These are phyloP conservation scores for Nicotiana rustica DNA, from an alignment of 305 asterid species.

Conservation along the genomic window DNA sequence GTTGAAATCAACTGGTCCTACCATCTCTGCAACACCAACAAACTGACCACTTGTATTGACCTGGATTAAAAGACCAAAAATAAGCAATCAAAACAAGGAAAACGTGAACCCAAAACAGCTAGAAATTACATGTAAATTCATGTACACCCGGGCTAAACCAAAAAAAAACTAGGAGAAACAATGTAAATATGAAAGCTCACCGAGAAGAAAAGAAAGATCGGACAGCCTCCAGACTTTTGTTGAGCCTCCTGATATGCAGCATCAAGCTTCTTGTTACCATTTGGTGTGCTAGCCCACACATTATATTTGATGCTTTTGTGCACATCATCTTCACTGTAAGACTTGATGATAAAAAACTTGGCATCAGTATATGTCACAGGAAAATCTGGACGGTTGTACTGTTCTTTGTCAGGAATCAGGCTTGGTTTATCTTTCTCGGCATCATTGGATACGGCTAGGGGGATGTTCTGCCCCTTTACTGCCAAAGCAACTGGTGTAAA, in stretches of 20 bases:
- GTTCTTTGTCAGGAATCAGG: conserved; percentile 50
- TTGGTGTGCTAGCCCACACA: conserved; percentile 88
- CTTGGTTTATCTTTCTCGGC: conserved; percentile 46
- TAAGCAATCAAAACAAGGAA: background rate
- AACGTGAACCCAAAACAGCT: background rate
- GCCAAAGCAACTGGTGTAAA: conserved; percentile 53
- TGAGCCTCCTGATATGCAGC: conserved; percentile 63
- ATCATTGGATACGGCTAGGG: conserved; percentile 45
- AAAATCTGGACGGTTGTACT: conserved; percentile 61
- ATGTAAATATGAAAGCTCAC: conserved; percentile 43
- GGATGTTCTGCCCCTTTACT: conserved; percentile 61
- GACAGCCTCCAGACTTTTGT: conserved; percentile 54
- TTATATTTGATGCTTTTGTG: conserved; percentile 86
- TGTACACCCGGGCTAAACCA: background rate
- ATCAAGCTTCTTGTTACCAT: conserved; percentile 86
- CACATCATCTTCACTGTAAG: conserved; percentile 91
- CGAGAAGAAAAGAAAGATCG: conserved; percentile 70
- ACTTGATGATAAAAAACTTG: conserved; percentile 79
- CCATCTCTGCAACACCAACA: conserved; percentile 86
- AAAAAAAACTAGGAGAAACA: background rate
- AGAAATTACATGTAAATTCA: background rate
- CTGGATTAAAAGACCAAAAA: conserved; percentile 41
- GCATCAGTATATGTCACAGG: conserved; percentile 61
- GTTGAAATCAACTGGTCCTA: conserved; percentile 75
- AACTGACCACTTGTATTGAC: conserved; percentile 88